These are phyloP conservation scores for Phytophthora niederhauseri DNA, from an alignment of 352 stramenopile species.

Conservation along the genomic window DNA sequence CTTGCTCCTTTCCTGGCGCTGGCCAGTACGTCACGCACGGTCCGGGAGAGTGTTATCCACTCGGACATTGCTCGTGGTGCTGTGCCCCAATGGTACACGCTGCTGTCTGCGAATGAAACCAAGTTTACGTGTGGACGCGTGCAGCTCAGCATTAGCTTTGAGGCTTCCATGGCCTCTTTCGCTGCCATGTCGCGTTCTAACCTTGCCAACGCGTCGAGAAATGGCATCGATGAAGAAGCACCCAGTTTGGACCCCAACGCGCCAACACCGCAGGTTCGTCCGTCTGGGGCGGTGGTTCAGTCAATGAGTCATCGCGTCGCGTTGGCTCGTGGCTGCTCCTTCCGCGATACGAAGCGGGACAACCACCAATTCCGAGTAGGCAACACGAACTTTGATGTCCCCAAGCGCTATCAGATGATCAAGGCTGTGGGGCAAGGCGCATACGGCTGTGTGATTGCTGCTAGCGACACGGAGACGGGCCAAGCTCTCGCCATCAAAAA, in stretches of 20 bases:
- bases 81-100: slow-evolving; percentile 87
- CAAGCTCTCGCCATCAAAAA: slow-evolving; percentile 97
- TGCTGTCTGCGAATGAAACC: slow-evolving; percentile 82
- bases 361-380: slow-evolving; percentile 90
- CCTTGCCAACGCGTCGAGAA: slow-evolving; percentile 25
- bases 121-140: slow-evolving; percentile 87
- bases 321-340: slow-evolving; percentile 79
- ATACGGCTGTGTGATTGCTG: slow-evolving; percentile 92
- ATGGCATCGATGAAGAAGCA: slow-evolving; percentile 40
- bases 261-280: slow-evolving; percentile 57
- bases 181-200: slow-evolving; percentile 39
- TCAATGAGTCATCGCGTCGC: slow-evolving; percentile 66
- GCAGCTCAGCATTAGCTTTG: slow-evolving; percentile 88
- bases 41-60: slow-evolving; percentile 85
- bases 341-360: slow-evolving; percentile 83
- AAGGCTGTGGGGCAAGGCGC: slow-evolving; percentile 91
- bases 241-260: slow-evolving; percentile 56
- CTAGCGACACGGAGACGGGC: slow-evolving; percentile 85
- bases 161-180: slow-evolving; percentile 50
- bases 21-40: slow-evolving; percentile 79
- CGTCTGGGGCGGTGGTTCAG: slow-evolving; percentile 40
- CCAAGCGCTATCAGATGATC: slow-evolving; percentile 89
- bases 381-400: slow-evolving; percentile 89
- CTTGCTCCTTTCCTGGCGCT: slow-evolving; percentile 87
- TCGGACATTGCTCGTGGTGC: slow-evolving; percentile 83